Evolutionary conservation across 768 basidiomycete genomes (phyloP), one percentile per base, ranked within the genome.

Genomic region (Psilocybe subaeruginosa): DNA sequence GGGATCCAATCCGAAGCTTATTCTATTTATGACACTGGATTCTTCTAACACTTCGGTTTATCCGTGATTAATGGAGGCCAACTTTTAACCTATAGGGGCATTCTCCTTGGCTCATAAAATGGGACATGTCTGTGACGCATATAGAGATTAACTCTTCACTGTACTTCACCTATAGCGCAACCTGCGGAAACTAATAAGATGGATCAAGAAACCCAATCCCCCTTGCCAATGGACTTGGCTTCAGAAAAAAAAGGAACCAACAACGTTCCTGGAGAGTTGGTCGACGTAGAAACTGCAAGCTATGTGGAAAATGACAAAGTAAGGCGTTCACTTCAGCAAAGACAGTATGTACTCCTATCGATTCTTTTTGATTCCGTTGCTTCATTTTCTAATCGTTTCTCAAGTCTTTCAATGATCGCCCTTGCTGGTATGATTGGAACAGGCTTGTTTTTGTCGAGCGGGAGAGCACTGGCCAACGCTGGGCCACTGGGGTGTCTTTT

Each of bases 401-500:
- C 27, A 9, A 53, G 51, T 53, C 65, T 74, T 51, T 71, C 73
- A 1, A 73, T 73, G 72, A 72, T 73, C 23, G 71, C 70, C 33
- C 63, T 72, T 9, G 70, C 72, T 54, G 76, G 74, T 1, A 78
- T 75, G 64, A 82, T 83, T 58, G 83, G 85, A 19, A 85, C 83
- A 1, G 85, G 86, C 53, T 74, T 87, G 2, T 86, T 88, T 70
- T 69, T 88, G 9, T 82, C 83, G 4, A 80, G 82, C 3, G 86
- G 83, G 1, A 74, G 69, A 43, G 76, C 79, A 11, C 76, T 87
- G 17, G 75, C 78, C 0, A 76, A 77, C 27, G 85, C 80, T 4
- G 87, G 87, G 0, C 85, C 87, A 4, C 72, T 85, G 1, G 85
- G 87, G 6, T 73, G 72, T 51, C 68, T 85, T 52, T 68, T 86